Conservation (phyloP, 2,329 filamentous ascomycete genomes). For the Aspergillus ibericus region DNA sequence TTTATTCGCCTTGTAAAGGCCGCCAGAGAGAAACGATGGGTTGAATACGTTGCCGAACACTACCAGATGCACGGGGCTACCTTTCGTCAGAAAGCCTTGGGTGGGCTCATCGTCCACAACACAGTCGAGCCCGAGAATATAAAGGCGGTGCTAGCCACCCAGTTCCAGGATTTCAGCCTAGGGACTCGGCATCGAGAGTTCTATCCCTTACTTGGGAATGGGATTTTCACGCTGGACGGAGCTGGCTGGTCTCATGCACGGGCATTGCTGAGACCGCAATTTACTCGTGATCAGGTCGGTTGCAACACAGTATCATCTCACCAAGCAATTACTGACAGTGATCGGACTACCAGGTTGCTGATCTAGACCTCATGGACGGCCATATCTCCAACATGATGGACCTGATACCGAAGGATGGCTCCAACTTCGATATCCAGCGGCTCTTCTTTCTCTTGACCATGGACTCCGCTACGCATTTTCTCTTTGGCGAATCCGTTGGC, state of each 20-base stretch:
- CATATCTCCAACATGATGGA: slow-evolving; percentile 72
- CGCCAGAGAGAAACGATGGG: slow-evolving; percentile 30
- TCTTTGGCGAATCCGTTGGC: slow-evolving; percentile 74
- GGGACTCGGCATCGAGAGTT: slow-evolving; percentile 71
- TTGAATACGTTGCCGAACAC: slow-evolving; percentile 29
- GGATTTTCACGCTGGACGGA: slow-evolving; percentile 70
- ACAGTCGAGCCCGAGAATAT: slow-evolving; percentile 61
- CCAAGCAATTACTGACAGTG: neutral
- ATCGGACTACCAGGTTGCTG: slow-evolving; percentile 40
- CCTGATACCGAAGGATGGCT: slow-evolving; percentile 52
- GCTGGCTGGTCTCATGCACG: slow-evolving; percentile 75
- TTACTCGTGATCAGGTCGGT: slow-evolving; percentile 73
- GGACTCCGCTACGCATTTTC: slow-evolving; percentile 82
- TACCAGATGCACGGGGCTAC: slow-evolving; percentile 28
- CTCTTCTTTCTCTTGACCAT: slow-evolving; percentile 80
- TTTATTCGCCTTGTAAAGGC: slow-evolving; percentile 28
- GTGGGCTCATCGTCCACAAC: slow-evolving; percentile 17
- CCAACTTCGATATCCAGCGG: slow-evolving; percentile 67
- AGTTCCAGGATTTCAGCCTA: slow-evolving; percentile 81
- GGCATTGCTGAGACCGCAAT: slow-evolving; percentile 79
- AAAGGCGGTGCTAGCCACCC: slow-evolving; percentile 79
- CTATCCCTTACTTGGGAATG: slow-evolving; percentile 44
- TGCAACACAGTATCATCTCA: no score
- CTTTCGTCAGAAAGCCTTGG: slow-evolving; percentile 24
- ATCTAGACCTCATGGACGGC: slow-evolving; percentile 76